Percentiles rank a stretch among this genome's conserved stretches.
These are phyloP conservation scores for Phlebiopsis gigantea DNA, from an alignment of 768 basidiomycete genomes.

Conservation along the genomic window DNA sequence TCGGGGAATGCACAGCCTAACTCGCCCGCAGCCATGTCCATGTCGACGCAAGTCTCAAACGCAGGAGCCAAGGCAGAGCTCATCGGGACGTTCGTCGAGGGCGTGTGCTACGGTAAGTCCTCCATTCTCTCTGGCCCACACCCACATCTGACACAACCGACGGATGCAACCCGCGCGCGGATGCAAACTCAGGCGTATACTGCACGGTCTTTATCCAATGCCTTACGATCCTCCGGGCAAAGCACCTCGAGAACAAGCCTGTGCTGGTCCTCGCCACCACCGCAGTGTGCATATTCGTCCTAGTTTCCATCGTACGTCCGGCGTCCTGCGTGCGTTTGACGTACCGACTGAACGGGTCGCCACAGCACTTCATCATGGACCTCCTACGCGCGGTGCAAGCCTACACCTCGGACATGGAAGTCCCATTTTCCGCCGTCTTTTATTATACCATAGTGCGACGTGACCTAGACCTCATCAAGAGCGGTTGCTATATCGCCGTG, in stretches of 20 bases:
- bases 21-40: background rate
- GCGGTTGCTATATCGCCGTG: constrained; percentile 18
- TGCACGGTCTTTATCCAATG: constrained; percentile 6
- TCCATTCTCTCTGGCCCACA: background rate
- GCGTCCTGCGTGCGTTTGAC: background rate
- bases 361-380: constrained; percentile 23
- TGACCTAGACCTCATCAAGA: constrained; percentile 25
- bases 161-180: too few species aligned
- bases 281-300: constrained; percentile 7
- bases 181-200: constrained; percentile 13
- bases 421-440: constrained; percentile 12
- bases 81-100: constrained; percentile 12
- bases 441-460: constrained; percentile 21
- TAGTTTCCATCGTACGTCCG: constrained; percentile 17
- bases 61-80: constrained; percentile 10
- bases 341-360: background rate
- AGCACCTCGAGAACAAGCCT: constrained; percentile 2
- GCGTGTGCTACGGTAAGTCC: constrained; percentile 10
- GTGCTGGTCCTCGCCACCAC: constrained; percentile 8
- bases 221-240: constrained; percentile 3
- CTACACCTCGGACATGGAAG: constrained; percentile 17
- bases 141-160: background rate
- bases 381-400: constrained; percentile 21
- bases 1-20: background rate
- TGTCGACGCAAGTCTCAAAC: constrained; percentile 1